These are phyloP conservation scores for Lipomyces spencermartinsiae DNA, from an alignment of 805 yeast genomes.

Conservation along the genomic window DNA sequence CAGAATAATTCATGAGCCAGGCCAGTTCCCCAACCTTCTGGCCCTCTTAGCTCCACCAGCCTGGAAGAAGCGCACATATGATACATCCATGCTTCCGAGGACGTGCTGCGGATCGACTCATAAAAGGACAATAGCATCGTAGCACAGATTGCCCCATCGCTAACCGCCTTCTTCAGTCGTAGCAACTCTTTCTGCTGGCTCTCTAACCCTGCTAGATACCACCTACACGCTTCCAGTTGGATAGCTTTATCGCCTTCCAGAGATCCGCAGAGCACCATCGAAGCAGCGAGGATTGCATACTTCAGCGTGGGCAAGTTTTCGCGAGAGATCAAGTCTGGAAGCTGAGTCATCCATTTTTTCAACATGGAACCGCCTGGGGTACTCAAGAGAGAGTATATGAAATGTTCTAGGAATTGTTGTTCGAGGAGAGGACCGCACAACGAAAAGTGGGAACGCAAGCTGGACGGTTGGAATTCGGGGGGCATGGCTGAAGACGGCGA, in stretches of 20 bases:
- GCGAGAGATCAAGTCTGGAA: not conserved
- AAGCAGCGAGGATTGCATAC: conserved; percentile 9
- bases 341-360: conserved; percentile 5
- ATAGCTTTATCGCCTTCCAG: conserved; percentile 3
- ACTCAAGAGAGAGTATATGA: not conserved
- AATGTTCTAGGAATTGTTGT: conserved; percentile 3
- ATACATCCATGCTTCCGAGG: conserved; percentile 10
- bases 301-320: conserved; percentile 7
- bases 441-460: not conserved
- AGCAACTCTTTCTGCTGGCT: conserved; percentile 1
- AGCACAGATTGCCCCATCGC: conserved; percentile 9
- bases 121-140: conserved; percentile 4
- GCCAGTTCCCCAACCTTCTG: conserved; percentile 2
- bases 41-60: conserved; percentile 6
- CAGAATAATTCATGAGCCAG: conserved; percentile 9
- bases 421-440: not conserved
- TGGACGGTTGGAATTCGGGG: too few species aligned
- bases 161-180: not conserved
- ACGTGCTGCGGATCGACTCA: conserved; percentile 7
- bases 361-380: conserved; percentile 6
- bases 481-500: not conserved
- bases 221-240: conserved; percentile 9
- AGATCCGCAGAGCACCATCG: conserved; percentile 11
- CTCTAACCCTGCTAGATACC: conserved; percentile 7
- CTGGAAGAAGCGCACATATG: conserved; percentile 7